Base-by-base conservation (phyloP, 768 basidiomycete species). In the Sporobolomyces phaffii region DNA sequence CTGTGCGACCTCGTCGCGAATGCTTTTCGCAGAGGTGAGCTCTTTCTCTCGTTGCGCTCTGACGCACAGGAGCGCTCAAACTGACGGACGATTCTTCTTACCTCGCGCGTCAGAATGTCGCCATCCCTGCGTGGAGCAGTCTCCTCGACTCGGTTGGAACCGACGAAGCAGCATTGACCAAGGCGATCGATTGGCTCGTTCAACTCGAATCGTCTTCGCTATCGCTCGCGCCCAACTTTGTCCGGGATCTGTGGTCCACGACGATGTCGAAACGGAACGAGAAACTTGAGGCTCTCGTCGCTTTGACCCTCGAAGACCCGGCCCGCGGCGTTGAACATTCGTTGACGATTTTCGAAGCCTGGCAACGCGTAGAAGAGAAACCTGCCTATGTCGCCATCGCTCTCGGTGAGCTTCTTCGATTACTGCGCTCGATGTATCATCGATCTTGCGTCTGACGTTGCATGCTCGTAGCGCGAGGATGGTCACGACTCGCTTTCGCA, bases 101-200 rank as follows among this genome's bases (percentile, higher is more conserved):
- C 8, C 31, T 29, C 17, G 18, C 50, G 24, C n/a, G 8, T 1
- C 52, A 48, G 44, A 38, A 7, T 26, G 17, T 9, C 28, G 24
- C 36, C 24, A 36, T n/a, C 33, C 17, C 44, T 14, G 33, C 40
- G 11, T 67, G 60, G 65, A 47, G 17, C 20, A 50, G 49, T n/a
- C 38, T 58, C 54, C 53, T 62, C 33, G 40, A 7, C 24, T 28
- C 60, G 1, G 38, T 62, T 31, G 14, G 18, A 11, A 13, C 34
- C 5, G 28, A n/a, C 20, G 49, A 41, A 15, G n/a, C 44, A 14
- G 2, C 49, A 3, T 40, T 59, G 11, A 5, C 17, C 43, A 18
- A 22, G 2, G 49, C 50, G 20, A n/a, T 65, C 57, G 4, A 26
- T 17, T 65, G 50, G 64, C 64, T 65, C 43, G 26, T 26, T 31